Evolutionary conservation across 257 asterid genomes (phyloP).

Genomic region (Primulina eburnea): DNA sequence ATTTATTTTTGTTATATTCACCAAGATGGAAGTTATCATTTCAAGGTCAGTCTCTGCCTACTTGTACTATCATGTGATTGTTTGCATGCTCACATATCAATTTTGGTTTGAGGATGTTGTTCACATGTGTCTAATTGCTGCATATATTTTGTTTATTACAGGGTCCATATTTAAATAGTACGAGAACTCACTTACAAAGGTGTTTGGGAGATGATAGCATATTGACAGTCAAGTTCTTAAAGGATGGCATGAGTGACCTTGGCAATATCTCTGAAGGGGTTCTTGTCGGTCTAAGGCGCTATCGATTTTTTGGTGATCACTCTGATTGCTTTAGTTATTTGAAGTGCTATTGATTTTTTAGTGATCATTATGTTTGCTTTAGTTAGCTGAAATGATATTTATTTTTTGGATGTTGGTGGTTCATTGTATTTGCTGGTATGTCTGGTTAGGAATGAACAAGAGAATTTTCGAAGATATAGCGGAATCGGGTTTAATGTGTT

Average conservation of each 20-base stretch:
- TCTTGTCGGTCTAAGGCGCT: constrained; percentile 66
- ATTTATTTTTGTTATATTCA: constrained; percentile 47
- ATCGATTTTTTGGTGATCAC: constrained; percentile 63
- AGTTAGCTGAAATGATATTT: constrained; percentile 41
- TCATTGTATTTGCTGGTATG: no score
- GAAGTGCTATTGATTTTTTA: not conserved
- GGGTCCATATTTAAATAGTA: constrained; percentile 67
- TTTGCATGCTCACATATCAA: not conserved
- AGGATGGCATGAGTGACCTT: constrained; percentile 26
- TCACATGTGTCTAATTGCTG: constrained; percentile 1
- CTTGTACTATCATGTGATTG: not conserved
- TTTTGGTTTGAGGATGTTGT: not conserved
- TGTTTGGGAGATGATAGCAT: constrained; percentile 66
- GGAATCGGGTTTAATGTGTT: no score
- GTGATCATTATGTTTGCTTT: constrained; percentile 52
- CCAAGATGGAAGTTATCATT: constrained; percentile 46
- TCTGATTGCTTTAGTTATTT: not conserved
- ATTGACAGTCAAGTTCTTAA: constrained; percentile 58
- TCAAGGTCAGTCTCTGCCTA: constrained; percentile 41
- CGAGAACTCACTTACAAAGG: constrained; percentile 69
- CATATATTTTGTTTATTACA: constrained; percentile 28
- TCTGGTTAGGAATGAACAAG: no score
- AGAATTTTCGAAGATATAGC: no score
- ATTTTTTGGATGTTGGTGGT: constrained; percentile 23
- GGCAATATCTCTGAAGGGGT: constrained; percentile 47